Evolutionary conservation across 2,329 filamentous ascomycete species (phyloP), one percentile per base, ranked within the genome.

Genomic region (Tolypocladium cylindrosporum): DNA sequence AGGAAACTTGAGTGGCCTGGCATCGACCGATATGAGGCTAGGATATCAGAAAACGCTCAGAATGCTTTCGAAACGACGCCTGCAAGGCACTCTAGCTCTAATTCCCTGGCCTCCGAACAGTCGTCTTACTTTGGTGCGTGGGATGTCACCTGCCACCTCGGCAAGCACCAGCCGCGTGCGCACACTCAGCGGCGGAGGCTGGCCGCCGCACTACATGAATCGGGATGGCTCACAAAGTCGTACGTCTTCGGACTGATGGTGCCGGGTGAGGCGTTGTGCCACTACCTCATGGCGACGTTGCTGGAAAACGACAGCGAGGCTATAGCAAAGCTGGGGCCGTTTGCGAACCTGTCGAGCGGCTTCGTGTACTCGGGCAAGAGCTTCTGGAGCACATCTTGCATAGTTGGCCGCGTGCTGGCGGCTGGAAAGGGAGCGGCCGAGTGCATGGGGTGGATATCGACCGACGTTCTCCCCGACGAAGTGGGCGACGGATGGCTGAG

Each of bases 361-460:
- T 88, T 88, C 61, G 76, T 86, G 3, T 87, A 87, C 64, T 71
- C 69, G 5, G 78, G 78, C 2, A 85, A 83, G 73, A 88, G 84
- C 61, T 88, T 87, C 67, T 88, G 85, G 85, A 88, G 84, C 69
- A 86, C 82, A 1, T 77, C 80, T 14, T 87, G 84, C 66, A 76
- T 88, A 48, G 79, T 88, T 11, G 85, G 85, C 4, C 80, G 84
- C 36, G 83, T 88, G 3, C 72, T 88, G 40, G 84, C 84, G 37
- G 84, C 84, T 36, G 81, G 82, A 9, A 79, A 79, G 56, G 84
- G 83, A 3, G 80, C 84, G 19, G 79, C 79, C 0, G 85, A 88
- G 66, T 85, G 85, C 66, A 84, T 88, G 82, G 85, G 85, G 55
- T 87, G 85, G 85, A 76, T 88, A 56, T 86, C 83, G 13, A 85